Conservation (phyloP, 164 flowering plant genomes). For the Platanus orientalis region DNA sequence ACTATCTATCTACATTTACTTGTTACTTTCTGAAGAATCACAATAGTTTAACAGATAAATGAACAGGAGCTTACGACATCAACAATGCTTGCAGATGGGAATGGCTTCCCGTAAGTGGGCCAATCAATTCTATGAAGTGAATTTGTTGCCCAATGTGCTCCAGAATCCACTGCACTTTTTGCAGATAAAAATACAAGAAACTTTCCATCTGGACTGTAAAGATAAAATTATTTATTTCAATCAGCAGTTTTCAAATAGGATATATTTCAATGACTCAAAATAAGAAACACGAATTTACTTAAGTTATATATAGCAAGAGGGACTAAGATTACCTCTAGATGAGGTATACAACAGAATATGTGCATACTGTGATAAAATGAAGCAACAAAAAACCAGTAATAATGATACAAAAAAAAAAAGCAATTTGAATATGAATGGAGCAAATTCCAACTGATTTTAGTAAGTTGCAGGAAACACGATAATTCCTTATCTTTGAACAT, state of each 20-base stretch:
- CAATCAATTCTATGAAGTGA: constrained; percentile 92
- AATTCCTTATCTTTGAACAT: neutral
- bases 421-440: neutral
- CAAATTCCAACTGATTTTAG: neutral
- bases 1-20: neutral
- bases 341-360: neutral
- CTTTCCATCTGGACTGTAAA: constrained; percentile 83
- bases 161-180: constrained; percentile 71
- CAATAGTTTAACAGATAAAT: neutral
- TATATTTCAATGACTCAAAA: neutral
- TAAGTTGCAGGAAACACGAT: neutral
- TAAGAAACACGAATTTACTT: neutral
- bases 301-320: neutral
- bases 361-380: neutral
- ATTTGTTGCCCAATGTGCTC: constrained; percentile 82
- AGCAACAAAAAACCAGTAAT: too few relatives aligned
- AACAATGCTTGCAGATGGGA: constrained; percentile 31
- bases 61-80: constrained; percentile 80
- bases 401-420: too few relatives aligned
- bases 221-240: neutral
- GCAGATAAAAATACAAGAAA: constrained; percentile 76
- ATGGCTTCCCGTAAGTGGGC: constrained; percentile 49
- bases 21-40: neutral
- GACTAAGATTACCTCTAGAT: neutral
- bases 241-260: constrained; percentile 8